Base-by-base conservation (phyloP, 164 flowering plant species). In the Stephania cephalantha region DNA sequence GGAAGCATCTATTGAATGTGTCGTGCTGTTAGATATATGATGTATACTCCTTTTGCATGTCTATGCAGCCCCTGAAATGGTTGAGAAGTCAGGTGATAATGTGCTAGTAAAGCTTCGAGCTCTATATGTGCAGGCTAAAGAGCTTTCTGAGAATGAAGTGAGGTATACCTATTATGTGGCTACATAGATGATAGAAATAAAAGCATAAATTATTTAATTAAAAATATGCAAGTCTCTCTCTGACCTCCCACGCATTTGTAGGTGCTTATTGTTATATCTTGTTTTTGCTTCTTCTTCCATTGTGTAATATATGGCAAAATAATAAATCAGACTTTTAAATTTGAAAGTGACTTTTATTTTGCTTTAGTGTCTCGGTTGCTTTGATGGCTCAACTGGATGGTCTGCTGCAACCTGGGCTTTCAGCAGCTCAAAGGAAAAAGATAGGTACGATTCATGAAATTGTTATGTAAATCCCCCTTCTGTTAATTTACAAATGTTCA, bases 61-160 rank as follows among this genome's bases (percentile, higher is more conserved):
- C 3, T 12, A 83, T 82, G 82, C 89, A 95, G 99, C 80, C 84
- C 97, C 98, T 68, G 97, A 93, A 83, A 79, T 90, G 77, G 91
- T 90, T 65, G 99, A 95, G 85, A 95, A 95, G 83, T 87, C 95
- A 63, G 97, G 92, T 69, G 98, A 95, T 78, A 84, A 5, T 75
- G 82, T 91, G 11, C 80, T 93, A 65, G 68, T 84, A 29, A 87
- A 69, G 78, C 89, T 95, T 29, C 92, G 88, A 78, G 61, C n/a
- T 45, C 78, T 91, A 42, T 95, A 93, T 79, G 84, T 76, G 58
- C 92, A 85, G 70, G 97, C 93, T 55, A 95, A 87, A 82, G 96
- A 90, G 6, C 91, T 95, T 63, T 85, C 97, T 25, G 99, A 91
- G 78, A 84, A 8, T 81, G 98, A 95, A 92, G 86, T 84, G 58